Evolutionary conservation across 129 eudicot species (phyloP).

Genomic region (Ambrosia artemisiifolia): DNA sequence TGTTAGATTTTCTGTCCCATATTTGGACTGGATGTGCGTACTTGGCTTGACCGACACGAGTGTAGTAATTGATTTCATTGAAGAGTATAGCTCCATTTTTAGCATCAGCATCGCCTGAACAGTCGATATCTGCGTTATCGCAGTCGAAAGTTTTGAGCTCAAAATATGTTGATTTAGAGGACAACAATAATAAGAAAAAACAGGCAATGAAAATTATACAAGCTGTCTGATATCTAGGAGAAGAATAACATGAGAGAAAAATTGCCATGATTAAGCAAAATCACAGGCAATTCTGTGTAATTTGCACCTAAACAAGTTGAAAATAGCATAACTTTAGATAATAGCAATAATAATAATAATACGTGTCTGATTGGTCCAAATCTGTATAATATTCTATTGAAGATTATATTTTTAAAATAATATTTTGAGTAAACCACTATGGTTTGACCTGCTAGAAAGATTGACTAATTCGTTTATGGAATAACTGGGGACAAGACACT

Average conservation of each 20-base stretch:
- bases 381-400: neutral
- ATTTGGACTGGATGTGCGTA: slow-evolving; percentile 19
- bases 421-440: neutral
- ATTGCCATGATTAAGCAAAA: neutral
- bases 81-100: slow-evolving; percentile 4
- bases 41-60: slow-evolving; percentile 20
- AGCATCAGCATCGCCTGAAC: slow-evolving; percentile 14
- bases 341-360: too few relatives aligned
- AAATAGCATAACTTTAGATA: too few relatives aligned
- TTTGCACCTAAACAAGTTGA: slow-evolving; percentile 24
- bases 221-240: neutral
- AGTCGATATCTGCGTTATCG: neutral
- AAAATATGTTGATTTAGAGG: slow-evolving; percentile 15
- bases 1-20: slow-evolving; percentile 17
- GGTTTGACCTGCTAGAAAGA: too few relatives aligned
- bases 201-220: neutral
- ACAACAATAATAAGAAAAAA: neutral
- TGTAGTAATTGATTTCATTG: neutral
- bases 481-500: too few relatives aligned
- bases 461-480: too few relatives aligned
- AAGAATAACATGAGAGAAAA: too few relatives aligned
- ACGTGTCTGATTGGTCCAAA: neutral
- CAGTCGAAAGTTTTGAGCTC: slow-evolving; percentile 7
- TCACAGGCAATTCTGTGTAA: neutral
- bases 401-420: neutral